These are phyloP conservation scores for Lipomyces yamanashiensis DNA, from an alignment of 805 yeast genomes.

Conservation along the genomic window DNA sequence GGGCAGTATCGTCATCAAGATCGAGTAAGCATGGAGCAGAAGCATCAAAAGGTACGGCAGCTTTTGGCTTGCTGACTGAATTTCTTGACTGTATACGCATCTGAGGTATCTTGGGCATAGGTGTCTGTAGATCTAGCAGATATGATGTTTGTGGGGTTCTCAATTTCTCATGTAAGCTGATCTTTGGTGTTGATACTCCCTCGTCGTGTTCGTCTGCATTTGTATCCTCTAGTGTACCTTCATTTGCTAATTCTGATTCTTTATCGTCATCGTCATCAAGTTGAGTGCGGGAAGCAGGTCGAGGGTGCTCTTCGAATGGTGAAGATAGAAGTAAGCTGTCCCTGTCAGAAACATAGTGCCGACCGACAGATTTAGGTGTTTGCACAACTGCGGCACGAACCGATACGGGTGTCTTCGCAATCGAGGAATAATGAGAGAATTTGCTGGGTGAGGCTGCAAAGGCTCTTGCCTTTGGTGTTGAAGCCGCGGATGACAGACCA, in stretches of 20 bases:
- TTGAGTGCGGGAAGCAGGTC: no score
- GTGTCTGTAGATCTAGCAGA: constrained; percentile 11
- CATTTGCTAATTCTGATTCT: neutral
- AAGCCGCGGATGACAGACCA: no score
- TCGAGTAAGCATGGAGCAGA: constrained; percentile 2
- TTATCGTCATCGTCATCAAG: neutral
- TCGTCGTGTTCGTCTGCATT: neutral
- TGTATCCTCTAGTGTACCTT: neutral
- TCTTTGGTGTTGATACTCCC: neutral
- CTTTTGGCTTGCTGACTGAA: neutral
- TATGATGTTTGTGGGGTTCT: constrained; percentile 10
- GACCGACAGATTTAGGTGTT: no score
- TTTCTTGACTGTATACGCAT: neutral
- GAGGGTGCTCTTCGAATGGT: constrained; percentile 32
- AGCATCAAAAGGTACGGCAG: neutral
- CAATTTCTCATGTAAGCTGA: neutral
- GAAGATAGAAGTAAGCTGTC: constrained; percentile 29
- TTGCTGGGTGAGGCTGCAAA: no score
- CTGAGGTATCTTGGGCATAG: neutral
- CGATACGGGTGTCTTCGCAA: no score
- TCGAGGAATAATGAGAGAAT: no score
- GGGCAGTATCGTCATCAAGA: constrained; percentile 3
- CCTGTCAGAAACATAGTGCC: neutral
- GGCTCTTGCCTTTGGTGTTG: no score
- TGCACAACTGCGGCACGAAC: no score